Evolutionary conservation across 2,329 filamentous ascomycete genomes (phyloP), one percentile per base, ranked within the genome.

Genomic region (Colletotrichum liaoningense): DNA sequence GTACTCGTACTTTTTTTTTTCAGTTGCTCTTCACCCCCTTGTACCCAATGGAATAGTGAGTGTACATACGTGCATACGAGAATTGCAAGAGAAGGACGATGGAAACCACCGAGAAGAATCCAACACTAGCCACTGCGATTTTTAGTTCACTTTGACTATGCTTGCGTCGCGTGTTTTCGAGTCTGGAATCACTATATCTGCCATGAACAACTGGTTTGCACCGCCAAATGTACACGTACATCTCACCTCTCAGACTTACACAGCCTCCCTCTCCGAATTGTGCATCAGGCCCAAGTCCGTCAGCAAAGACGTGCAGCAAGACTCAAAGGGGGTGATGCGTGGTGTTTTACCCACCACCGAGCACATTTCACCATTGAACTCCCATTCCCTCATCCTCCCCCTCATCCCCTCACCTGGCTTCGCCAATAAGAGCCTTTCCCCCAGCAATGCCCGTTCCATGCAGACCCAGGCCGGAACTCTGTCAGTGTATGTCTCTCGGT

Each of bases 301-400:
- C 70, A 69, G 66, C 70, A 70, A 72, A 69, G 28, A 63, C 69
- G 69, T 70, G 67, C 67, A 70, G 68, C 56, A 49, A 49, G 19
- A 49, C 16, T 4, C 16, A n/a, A 49, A 49, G 19, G 19, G 42
- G 42, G 19, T 49, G n/a, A 59, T 52, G 66, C n/a, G 42, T 26
- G 59, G 69, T 59, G 66, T 73, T 73, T 69, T 56, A 73, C 49
- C 59, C 30, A 60, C 26, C 59, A 56, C 70, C 66, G 70, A 73
- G 70, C 70, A 69, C 68, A 46, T 46, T n/a, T 46, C 19, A 46
- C 42, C 42, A 46, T 46, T n/a, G 16, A n/a, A n/a, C 42, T 46
- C 42, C 42, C 35, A 42, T 42, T 42, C 35, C 35, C 35, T 42
- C 35, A 42, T 46, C 42, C 42, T 19, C 42, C 19, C 7, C 33